Evolutionary conservation across 129 eudicot species (phyloP).

Genomic region (Lactuca sativa): DNA sequence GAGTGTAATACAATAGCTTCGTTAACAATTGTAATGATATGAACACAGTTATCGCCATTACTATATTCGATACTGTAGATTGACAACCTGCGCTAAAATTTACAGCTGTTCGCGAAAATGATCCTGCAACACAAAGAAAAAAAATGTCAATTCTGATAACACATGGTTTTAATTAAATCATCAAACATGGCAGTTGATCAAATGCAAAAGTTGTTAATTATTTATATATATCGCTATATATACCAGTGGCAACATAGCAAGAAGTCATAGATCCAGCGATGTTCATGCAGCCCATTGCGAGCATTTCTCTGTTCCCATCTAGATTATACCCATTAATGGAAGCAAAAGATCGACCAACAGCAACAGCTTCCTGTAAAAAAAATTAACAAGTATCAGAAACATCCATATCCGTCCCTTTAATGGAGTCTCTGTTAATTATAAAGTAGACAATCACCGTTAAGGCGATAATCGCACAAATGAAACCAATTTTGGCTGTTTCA

Average conservation of each 20-base stretch:
- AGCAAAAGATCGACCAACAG: constrained; percentile 78
- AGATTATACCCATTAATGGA: constrained; percentile 59
- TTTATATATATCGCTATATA: constrained; percentile 15
- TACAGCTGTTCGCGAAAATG: constrained; percentile 70
- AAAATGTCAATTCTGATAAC: not conserved
- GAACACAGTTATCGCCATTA: constrained; percentile 63
- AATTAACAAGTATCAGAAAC: not conserved
- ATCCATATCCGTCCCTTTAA: not conserved
- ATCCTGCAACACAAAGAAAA: constrained; percentile 37
- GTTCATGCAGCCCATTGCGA: constrained; percentile 80
- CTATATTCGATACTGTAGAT: constrained; percentile 56
- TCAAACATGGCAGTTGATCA: not conserved
- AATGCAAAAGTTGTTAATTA: not conserved
- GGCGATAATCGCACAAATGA: constrained; percentile 61
- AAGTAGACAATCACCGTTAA: constrained; percentile 43
- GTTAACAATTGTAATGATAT: constrained; percentile 51
- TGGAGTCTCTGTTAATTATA: not conserved
- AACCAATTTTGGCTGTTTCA: constrained; percentile 57
- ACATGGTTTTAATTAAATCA: not conserved
- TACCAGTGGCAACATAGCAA: constrained; percentile 68
- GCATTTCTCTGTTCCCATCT: constrained; percentile 88
- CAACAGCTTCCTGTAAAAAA: constrained; percentile 66
- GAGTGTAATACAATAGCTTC: constrained; percentile 54
- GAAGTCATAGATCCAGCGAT: constrained; percentile 73
- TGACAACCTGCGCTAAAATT: constrained; percentile 65